These are phyloP conservation scores for Plasmodium falciparum DNA, from an alignment of 169 alveolate species.

Conservation along the genomic window DNA sequence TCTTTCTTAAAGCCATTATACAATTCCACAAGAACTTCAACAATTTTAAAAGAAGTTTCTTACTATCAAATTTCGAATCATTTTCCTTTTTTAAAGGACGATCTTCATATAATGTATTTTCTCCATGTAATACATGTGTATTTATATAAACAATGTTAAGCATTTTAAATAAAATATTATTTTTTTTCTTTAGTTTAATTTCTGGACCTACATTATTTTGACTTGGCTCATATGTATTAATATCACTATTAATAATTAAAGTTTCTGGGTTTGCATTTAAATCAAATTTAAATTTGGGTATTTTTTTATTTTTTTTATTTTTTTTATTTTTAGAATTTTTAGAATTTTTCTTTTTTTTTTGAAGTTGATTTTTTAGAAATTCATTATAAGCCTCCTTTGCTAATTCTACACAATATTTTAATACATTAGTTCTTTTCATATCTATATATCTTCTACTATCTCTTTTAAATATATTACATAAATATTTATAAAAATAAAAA, in stretches of 20 bases:
- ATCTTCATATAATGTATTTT: slow-evolving; percentile 20
- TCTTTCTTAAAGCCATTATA: too few relatives aligned
- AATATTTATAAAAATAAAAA: slow-evolving; percentile 24
- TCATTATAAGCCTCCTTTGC: slow-evolving; percentile 41
- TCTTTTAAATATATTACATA: slow-evolving; percentile 13
- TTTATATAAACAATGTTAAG: slow-evolving; percentile 16
- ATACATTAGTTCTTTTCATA: slow-evolving; percentile 15
- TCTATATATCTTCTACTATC: slow-evolving; percentile 16
- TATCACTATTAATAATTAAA: not conserved
- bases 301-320: slow-evolving; percentile 7
- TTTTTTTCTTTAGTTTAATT: slow-evolving; percentile 7
- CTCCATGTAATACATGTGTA: slow-evolving; percentile 39
- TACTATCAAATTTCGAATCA: not conserved
- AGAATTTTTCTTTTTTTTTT: slow-evolving; percentile 1
- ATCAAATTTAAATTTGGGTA: slow-evolving; percentile 28
- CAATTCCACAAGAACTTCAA: too few relatives aligned
- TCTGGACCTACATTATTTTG: not conserved
- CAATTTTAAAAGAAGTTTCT: too few relatives aligned
- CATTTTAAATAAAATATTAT: slow-evolving; percentile 8
- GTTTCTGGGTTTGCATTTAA: slow-evolving; percentile 3
- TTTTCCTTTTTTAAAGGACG: not conserved
- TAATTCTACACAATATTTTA: slow-evolving; percentile 41
- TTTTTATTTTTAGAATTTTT: too few relatives aligned
- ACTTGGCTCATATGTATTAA: not conserved
- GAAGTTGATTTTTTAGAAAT: slow-evolving; percentile 13